Conservation (phyloP, 2,329 filamentous ascomycete genomes). For the Tolypocladium guangdongense region DNA sequence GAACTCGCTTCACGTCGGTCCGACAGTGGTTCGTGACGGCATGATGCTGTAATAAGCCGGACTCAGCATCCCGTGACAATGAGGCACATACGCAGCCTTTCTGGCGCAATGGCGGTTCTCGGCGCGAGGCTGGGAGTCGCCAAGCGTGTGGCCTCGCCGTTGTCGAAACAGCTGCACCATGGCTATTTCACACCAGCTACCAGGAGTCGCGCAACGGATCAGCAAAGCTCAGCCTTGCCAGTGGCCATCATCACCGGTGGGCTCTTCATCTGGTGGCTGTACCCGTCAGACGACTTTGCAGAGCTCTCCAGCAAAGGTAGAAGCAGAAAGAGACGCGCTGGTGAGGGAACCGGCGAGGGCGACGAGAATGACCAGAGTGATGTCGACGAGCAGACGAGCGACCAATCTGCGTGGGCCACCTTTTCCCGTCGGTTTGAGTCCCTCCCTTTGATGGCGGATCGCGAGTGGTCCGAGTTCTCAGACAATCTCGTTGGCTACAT, state of each 20-base stretch:
- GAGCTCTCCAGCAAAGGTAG: slow-evolving; percentile 16
- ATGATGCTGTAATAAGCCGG: not conserved
- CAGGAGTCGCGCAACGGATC: not conserved
- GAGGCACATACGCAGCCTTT: not conserved
- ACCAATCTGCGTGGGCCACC: slow-evolving; percentile 33
- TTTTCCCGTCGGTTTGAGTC: slow-evolving; percentile 37
- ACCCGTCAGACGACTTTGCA: slow-evolving; percentile 31
- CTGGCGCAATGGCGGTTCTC: not conserved
- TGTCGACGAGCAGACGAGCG: slow-evolving; percentile 10
- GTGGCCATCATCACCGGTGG: slow-evolving; percentile 22
- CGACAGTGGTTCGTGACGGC: not conserved
- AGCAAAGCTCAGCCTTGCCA: not conserved
- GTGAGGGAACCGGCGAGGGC: not conserved
- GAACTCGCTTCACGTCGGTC: too few relatives aligned
- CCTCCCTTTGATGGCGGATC: slow-evolving; percentile 42
- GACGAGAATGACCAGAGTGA: slow-evolving; percentile 7
- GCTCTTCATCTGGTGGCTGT: slow-evolving; percentile 32
- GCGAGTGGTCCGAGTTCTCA: slow-evolving; percentile 43
- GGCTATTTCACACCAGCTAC: not conserved
- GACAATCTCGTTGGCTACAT: slow-evolving; percentile 59
- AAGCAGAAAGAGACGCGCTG: slow-evolving; percentile 3
- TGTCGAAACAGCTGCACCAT: not conserved
- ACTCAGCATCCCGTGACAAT: not conserved
- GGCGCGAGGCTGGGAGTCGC: not conserved
- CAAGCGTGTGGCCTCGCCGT: not conserved